phyloP scores from a whole-genome alignment of 371 early-diverging fungal genomes.

The Thermomucor indicae-seudaticae region DNA sequence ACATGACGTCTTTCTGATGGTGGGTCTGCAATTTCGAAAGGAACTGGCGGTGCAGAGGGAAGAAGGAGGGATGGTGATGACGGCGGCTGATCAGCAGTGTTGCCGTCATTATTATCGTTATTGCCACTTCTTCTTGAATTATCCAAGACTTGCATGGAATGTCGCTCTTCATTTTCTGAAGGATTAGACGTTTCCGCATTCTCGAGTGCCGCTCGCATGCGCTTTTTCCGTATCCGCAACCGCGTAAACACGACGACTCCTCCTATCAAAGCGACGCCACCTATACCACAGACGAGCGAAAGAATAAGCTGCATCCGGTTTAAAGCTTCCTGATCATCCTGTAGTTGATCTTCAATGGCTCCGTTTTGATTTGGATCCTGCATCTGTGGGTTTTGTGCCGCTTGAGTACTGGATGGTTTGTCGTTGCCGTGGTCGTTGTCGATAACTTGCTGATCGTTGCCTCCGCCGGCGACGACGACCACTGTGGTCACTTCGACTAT shows the following conservation, averaged over 20 bases:
- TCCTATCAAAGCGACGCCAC: constrained; percentile 12
- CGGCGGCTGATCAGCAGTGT: background rate
- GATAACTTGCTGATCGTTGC: too few relatives aligned
- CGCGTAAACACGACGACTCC: constrained; percentile 17
- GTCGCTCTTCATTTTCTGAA: constrained; percentile 1
- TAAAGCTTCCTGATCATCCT: constrained; percentile 18
- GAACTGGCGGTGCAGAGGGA: constrained; percentile 4
- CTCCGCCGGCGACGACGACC: too few relatives aligned
- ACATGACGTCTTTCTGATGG: constrained; percentile 1
- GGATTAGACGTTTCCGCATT: background rate
- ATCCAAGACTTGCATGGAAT: background rate
- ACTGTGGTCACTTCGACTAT: too few relatives aligned
- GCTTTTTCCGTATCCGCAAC: constrained; percentile 8
- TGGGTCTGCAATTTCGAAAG: background rate
- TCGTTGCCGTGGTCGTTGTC: too few relatives aligned
- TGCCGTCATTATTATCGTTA: background rate
- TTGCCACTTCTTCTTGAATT: background rate
- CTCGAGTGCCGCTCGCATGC: background rate
- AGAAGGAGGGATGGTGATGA: background rate
- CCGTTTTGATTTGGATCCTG: background rate
- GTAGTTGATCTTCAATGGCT: constrained; percentile 12
- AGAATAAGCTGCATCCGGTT: constrained; percentile 13
- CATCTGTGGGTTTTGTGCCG: too few relatives aligned
- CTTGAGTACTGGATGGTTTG: too few relatives aligned
- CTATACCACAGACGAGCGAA: constrained; percentile 12